These are phyloP conservation scores for Crucibulum laeve DNA, from an alignment of 768 basidiomycete species.

Conservation along the genomic window DNA sequence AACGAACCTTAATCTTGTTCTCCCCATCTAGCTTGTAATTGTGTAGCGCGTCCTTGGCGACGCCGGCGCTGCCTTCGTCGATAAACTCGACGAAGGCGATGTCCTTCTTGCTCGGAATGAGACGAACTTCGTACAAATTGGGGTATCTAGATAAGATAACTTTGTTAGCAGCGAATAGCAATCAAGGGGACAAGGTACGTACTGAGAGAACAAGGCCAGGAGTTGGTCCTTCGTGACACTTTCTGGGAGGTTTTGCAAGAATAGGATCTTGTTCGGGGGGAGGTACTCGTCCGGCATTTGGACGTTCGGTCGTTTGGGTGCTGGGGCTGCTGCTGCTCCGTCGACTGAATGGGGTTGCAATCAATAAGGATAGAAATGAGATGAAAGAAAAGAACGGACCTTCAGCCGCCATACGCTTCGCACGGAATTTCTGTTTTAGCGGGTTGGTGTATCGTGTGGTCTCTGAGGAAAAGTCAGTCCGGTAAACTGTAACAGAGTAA, in stretches of 20 bases:
- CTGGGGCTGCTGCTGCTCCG: slow-evolving; percentile 59
- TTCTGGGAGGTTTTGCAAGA: slow-evolving; percentile 95
- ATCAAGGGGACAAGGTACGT: slow-evolving; percentile 20
- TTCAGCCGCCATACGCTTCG: slow-evolving; percentile 78
- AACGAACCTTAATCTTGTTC: slow-evolving; percentile 91
- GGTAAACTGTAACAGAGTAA: slow-evolving; percentile 1
- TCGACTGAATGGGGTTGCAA: slow-evolving; percentile 44
- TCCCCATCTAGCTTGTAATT: slow-evolving; percentile 97
- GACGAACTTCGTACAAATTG: slow-evolving; percentile 95
- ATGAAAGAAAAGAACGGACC: slow-evolving; percentile 37
- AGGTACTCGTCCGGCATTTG: slow-evolving; percentile 99
- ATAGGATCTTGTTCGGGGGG: slow-evolving; percentile 98
- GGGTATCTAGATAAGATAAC: slow-evolving; percentile 63
- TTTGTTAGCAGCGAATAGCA: not conserved
- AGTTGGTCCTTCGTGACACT: slow-evolving; percentile 91
- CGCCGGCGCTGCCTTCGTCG: slow-evolving; percentile 88
- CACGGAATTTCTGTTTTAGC: slow-evolving; percentile 77
- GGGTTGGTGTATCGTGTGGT: slow-evolving; percentile 86
- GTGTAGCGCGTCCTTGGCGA: slow-evolving; percentile 94
- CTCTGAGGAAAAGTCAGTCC: slow-evolving; percentile 42
- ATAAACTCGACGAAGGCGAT: slow-evolving; percentile 98
- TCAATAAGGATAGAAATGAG: slow-evolving; percentile 3
- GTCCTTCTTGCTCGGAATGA: slow-evolving; percentile 94
- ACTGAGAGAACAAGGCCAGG: slow-evolving; percentile 89
- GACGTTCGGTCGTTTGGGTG: slow-evolving; percentile 75